phyloP scores from a whole-genome alignment of 495 filamentous ascomycete species.

The Podospora conica region DNA sequence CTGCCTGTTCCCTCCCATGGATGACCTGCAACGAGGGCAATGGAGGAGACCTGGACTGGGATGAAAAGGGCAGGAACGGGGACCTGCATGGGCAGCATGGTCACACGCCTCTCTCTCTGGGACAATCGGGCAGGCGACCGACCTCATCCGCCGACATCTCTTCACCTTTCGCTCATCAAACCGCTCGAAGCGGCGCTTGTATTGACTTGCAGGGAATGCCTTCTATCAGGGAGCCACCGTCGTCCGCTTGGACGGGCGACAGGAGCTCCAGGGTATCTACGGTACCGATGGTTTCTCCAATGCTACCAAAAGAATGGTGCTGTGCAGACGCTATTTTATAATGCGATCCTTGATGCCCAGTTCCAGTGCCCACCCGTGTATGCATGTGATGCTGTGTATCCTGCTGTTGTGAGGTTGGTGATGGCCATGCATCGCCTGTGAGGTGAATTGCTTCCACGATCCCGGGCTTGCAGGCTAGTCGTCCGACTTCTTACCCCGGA shows the following conservation, averaged over 20 bases:
- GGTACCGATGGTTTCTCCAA: not conserved
- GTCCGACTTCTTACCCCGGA: conserved; percentile 34
- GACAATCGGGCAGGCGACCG: not conserved
- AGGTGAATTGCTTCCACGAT: not conserved
- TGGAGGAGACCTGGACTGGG: not conserved
- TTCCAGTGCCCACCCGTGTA: not conserved
- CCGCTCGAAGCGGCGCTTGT: not conserved
- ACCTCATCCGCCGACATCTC: not conserved
- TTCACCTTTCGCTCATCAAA: not conserved
- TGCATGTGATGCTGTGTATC: not conserved
- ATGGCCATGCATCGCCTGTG: not conserved
- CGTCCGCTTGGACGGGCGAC: not conserved
- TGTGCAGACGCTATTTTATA: not conserved
- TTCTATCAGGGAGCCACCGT: not conserved
- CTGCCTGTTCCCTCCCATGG: not conserved
- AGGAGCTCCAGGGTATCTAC: not conserved
- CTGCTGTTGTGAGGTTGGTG: not conserved
- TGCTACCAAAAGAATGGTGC: not conserved
- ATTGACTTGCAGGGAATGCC: not conserved
- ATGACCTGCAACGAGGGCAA: not conserved
- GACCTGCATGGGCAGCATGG: not conserved
- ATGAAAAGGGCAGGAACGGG: not conserved
- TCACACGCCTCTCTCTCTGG: not conserved
- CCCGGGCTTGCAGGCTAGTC: conserved; percentile 20
- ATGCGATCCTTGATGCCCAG: not conserved